These are phyloP conservation scores for Solanum infundibuliforme DNA, from an alignment of 257 asterid species.

Conservation along the genomic window DNA sequence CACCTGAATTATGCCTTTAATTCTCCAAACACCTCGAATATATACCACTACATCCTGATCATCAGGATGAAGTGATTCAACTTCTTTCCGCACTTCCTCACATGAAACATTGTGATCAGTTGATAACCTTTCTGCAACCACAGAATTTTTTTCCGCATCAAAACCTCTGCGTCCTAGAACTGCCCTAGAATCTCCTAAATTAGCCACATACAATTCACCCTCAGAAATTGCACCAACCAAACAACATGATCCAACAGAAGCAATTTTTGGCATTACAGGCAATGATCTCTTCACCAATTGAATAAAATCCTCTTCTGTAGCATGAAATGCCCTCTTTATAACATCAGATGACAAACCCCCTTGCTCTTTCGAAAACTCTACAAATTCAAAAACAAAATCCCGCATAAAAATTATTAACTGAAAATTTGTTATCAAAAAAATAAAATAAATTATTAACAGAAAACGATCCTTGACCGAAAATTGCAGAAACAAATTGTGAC, in stretches of 20 bases:
- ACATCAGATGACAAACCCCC: slow-evolving; percentile 86
- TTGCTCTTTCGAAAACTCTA: slow-evolving; percentile 76
- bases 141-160: slow-evolving; percentile 46
- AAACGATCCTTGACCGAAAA: not conserved
- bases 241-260: slow-evolving; percentile 87
- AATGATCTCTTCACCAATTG: slow-evolving; percentile 62
- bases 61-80: slow-evolving; percentile 83
- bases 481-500: not conserved
- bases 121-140: slow-evolving; percentile 81
- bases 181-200: slow-evolving; percentile 95
- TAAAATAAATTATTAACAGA: no score
- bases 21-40: slow-evolving; percentile 95
- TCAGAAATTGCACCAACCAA: slow-evolving; percentile 81
- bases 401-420: not conserved
- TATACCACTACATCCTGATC: slow-evolving; percentile 61
- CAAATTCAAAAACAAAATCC: slow-evolving; percentile 6
- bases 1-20: slow-evolving; percentile 97
- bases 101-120: slow-evolving; percentile 84
- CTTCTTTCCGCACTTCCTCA: slow-evolving; percentile 82
- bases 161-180: slow-evolving; percentile 73
- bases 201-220: slow-evolving; percentile 66
- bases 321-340: slow-evolving; percentile 72
- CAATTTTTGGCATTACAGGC: slow-evolving; percentile 59
- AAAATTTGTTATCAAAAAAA: no score
- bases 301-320: slow-evolving; percentile 87